Evolutionary conservation across 306 rosid genomes (phyloP), one percentile per base, ranked within the genome.

Genomic region (Cicer chorassanicum): DNA sequence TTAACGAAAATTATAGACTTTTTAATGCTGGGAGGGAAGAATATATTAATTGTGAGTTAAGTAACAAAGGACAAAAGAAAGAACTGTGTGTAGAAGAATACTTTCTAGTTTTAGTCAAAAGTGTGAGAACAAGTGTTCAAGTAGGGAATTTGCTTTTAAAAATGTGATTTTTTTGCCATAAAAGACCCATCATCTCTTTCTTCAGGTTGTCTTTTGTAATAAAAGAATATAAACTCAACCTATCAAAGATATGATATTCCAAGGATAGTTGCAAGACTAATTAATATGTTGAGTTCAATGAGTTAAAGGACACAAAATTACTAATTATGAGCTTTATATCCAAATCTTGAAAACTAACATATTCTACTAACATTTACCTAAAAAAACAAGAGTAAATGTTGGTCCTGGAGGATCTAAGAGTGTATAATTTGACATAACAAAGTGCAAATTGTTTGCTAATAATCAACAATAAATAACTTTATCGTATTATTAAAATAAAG

Each of bases 1-100:
- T 1, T 10, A 76, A 78, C 73, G 18, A 66, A 57, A 56, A 14
- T 39, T 10, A 41, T 11, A 74, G 65, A 66, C 15, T 14, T 83
- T 49, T 71, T 15, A 54, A 7, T 0, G 70, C 24, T 73, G 62
- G 75, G 70, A 81, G 76, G 85, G 79, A 86, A 83, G 94, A 91
- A 91, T 91, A 93, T 86, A 86, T 89, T 86, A 89, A 93, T 87
- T 91, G 96, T 81, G 79, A 79, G 86, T 75, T 87, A 91, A 93
- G 98, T 84, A 89, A 88, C 74, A 84, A 80, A 83, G 78, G 9
- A 68, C 83, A 48, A 84, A 73, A 85, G 79, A 82, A 49, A 67
- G 76, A 73, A 83, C 82, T 74, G 70, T 88, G 76, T 83, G 79
- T 83, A 80, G 88, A 81, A 65, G 96, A 88, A 83, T 84, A 81